Conservation (phyloP, 2,329 filamentous ascomycete species). For the Fusarium sp. region DNA sequence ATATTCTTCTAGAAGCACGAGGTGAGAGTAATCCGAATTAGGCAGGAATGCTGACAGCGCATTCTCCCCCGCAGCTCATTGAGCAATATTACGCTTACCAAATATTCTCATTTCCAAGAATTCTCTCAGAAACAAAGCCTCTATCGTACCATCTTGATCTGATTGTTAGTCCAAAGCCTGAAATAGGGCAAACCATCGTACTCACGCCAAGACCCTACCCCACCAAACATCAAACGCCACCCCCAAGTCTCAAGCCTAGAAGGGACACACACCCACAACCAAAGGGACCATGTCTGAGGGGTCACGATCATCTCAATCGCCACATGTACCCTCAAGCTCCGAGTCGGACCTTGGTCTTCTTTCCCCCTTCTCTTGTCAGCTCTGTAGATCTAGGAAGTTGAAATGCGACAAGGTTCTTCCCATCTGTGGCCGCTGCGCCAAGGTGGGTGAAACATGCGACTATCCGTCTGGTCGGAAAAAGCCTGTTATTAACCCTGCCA, state of each 20-base stretch:
- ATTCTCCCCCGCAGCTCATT: background rate
- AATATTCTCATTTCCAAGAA: background rate
- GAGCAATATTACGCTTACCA: background rate
- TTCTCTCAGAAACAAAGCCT: background rate
- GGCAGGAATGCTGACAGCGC: conserved; percentile 13
- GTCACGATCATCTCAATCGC: conserved; percentile 20
- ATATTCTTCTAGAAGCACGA: too few relatives aligned
- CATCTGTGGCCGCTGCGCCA: conserved; percentile 22
- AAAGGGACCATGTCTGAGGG: conserved; percentile 22
- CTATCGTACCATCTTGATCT: background rate
- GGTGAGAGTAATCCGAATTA: background rate
- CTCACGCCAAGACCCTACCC: background rate
- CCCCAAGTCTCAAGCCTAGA: background rate
- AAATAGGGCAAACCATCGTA: background rate
- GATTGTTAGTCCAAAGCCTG: background rate
- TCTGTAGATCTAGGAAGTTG: conserved; percentile 29
- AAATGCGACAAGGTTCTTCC: conserved; percentile 25
- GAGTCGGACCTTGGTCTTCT: conserved; percentile 17
- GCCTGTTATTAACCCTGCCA: conserved; percentile 18
- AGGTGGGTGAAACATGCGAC: conserved; percentile 24
- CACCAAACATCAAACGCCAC: background rate
- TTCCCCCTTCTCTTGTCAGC: conserved; percentile 25
- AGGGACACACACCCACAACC: background rate
- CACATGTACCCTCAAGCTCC: conserved; percentile 21
- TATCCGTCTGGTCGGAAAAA: conserved; percentile 30